Percentiles rank a stretch among this genome's conserved stretches.
Conservation (phyloP, 345 rosid genomes). For the Gossypioides kirkii region DNA sequence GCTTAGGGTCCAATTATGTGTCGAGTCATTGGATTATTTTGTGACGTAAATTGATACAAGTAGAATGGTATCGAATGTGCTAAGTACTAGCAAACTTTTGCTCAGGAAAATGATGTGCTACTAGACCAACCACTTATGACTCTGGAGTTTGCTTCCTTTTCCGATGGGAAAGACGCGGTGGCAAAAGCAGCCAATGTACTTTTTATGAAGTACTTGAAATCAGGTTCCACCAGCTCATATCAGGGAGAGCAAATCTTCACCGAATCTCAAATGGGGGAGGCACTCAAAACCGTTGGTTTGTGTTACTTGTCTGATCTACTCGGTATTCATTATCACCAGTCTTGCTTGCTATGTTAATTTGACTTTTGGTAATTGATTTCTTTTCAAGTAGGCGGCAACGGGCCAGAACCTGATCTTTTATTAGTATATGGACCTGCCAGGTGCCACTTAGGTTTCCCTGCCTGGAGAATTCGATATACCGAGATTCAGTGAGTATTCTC, state of each 20-base stretch:
- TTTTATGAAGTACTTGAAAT: conserved; percentile 41
- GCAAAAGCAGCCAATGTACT: conserved; percentile 81
- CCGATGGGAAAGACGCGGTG: conserved; percentile 83
- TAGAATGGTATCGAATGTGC: conserved; percentile 11
- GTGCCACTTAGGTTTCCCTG: conserved; percentile 90
- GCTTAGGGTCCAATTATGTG: background rate
- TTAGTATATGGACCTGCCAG: conserved; percentile 83
- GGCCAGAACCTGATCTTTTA: conserved; percentile 73
- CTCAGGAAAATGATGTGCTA: conserved; percentile 25
- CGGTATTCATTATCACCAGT: background rate
- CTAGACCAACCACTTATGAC: conserved; percentile 30
- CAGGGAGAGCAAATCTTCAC: conserved; percentile 51
- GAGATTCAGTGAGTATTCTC: conserved; percentile 68
- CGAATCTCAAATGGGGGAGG: conserved; percentile 62
- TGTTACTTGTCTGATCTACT: conserved; percentile 21
- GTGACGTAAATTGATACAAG: background rate
- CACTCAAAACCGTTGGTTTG: conserved; percentile 66
- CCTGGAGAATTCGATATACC: conserved; percentile 86
- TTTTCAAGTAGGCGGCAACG: conserved; percentile 49
- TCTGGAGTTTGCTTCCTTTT: conserved; percentile 62
- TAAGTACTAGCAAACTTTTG: background rate
- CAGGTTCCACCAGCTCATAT: conserved; percentile 26
- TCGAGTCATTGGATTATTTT: background rate
- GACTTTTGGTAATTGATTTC: background rate
- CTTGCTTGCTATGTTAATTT: conserved; percentile 9